A percentile compares a stretch with the other conserved stretches of the same genome.
phyloP scores from a whole-genome alignment of 2,329 filamentous ascomycete species.

The Clarireedia sp. region DNA sequence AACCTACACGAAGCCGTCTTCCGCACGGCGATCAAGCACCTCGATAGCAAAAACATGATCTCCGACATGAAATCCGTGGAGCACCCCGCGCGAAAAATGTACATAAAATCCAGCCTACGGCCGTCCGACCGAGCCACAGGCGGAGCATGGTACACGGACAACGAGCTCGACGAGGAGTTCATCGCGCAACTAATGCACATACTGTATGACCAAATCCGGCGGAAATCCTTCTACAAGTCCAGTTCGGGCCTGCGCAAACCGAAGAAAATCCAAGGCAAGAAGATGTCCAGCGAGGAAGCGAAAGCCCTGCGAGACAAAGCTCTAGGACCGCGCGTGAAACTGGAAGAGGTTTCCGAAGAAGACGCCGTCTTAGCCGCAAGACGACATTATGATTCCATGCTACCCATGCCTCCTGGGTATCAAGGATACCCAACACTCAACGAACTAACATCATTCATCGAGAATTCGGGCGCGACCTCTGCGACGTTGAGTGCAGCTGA shows the following conservation, averaged over 20 bases:
- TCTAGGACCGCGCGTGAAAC: conserved; percentile 13
- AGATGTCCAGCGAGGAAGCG: conserved; percentile 37
- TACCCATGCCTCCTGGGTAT: conserved; percentile 57
- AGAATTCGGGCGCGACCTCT: conserved; percentile 59
- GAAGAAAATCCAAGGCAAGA: conserved; percentile 44
- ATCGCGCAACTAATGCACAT: conserved; percentile 68
- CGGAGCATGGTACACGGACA: conserved; percentile 90
- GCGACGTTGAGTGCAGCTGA: conserved; percentile 65
- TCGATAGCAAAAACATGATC: conserved; percentile 76
- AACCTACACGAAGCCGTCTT: conserved; percentile 79
- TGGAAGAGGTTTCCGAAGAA: conserved; percentile 16
- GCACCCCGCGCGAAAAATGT: conserved; percentile 87
- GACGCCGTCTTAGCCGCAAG: conserved; percentile 9
- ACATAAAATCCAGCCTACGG: conserved; percentile 78
- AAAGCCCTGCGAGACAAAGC: conserved; percentile 24
- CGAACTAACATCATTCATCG: conserved; percentile 69
- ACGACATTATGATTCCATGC: conserved; percentile 18
- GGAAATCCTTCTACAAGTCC: conserved; percentile 58
- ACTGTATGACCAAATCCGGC: conserved; percentile 66
- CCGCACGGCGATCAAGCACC: conserved; percentile 72
- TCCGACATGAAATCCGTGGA: conserved; percentile 88
- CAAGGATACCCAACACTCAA: conserved; percentile 72
- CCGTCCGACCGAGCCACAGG: conserved; percentile 88
- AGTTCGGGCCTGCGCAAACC: conserved; percentile 39
- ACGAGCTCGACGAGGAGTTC: conserved; percentile 80